Percentiles rank a stretch among this genome's conserved stretches.
Conservation (phyloP, 1,284 basidiomycete species). For the Hemileia vastatrix region DNA sequence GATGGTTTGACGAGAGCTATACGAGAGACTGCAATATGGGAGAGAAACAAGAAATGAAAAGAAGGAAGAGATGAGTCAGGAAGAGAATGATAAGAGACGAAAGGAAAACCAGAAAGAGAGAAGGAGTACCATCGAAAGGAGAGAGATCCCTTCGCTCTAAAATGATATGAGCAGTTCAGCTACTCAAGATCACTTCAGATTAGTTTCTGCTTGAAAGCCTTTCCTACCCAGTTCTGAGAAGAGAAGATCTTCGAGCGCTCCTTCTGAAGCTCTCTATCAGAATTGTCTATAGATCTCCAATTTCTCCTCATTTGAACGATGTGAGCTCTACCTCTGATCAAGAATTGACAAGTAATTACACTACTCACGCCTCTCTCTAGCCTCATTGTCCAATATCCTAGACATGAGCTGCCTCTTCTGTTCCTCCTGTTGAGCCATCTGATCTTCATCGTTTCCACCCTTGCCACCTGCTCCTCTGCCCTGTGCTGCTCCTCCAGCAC, state of each 20-base stretch:
- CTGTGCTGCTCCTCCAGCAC: constrained; percentile 43
- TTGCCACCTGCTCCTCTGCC: constrained; percentile 55
- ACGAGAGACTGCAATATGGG: constrained; percentile 58
- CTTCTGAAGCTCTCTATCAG: too few relatives aligned
- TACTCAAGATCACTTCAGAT: too few relatives aligned
- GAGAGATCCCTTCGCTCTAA: constrained; percentile 19
- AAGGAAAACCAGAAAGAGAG: neutral
- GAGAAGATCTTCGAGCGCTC: too few relatives aligned
- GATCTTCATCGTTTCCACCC: constrained; percentile 36
- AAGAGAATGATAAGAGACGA: constrained; percentile 5
- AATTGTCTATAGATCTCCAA: too few relatives aligned
- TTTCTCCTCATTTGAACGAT: neutral
- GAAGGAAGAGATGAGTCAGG: neutral
- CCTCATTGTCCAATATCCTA: constrained; percentile 75
- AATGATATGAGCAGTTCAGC: neutral
- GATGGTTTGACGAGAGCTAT: constrained; percentile 87
- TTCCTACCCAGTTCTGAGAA: too few relatives aligned
- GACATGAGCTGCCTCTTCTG: constrained; percentile 60
- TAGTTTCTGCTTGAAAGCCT: too few relatives aligned
- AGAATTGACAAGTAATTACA: neutral
- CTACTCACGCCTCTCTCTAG: constrained; percentile 76
- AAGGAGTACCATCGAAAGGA: neutral
- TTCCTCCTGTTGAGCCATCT: constrained; percentile 44
- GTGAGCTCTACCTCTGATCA: neutral
- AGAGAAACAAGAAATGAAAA: constrained; percentile 25